Evolutionary conservation across 208 protist species (phyloP), one percentile per base, ranked within the genome.

Genomic region (Angomonas deanei): DNA sequence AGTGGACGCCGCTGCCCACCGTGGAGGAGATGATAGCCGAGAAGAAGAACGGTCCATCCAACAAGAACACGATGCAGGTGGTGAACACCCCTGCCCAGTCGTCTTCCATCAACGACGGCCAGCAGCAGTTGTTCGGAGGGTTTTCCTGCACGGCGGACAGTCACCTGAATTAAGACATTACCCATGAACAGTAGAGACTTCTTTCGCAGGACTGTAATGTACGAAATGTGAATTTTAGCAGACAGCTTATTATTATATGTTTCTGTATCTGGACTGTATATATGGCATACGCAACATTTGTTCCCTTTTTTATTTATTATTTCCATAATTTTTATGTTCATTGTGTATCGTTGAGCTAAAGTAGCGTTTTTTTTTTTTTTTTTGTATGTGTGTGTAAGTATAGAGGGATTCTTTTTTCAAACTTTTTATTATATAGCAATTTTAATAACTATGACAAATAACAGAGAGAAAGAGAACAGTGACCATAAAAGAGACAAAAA

Each of bases 101-200:
- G 19, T 88, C 82, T 15, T 76, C 90, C 65, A 76, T 96, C 39
- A 93, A 90, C 71, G 54, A 79, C 15, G 76, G 77, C 28, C 84
- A 96, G 71, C 90, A 96, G 74, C 84, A 93, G 79, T 77, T 96
- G 30, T 96, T 96, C 65, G 88, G 76, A 39, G 90, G 90, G 66
- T 96, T 96, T 64, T 91, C 90, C 31, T 96, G 86, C 78, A 93
- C 90, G n/a, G 74, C 86, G 0, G 90, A 96, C 59, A 91, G 76
- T 48, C 83, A 92, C 68, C 74, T 94, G 32, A 61, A 42, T 42
- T 42, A 42, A 15, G 36, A 42, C 15, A 42, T 42, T 42, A 42
- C 15, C 15, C 15, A 42, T 42, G 15, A 42, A 42, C 11, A 42
- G 36, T 42, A 42, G 15, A n/a, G n/a, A n/a, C n/a, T n/a, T n/a